Base-by-base conservation (phyloP, 768 basidiomycete species). In the Boletus bicolor region DNA sequence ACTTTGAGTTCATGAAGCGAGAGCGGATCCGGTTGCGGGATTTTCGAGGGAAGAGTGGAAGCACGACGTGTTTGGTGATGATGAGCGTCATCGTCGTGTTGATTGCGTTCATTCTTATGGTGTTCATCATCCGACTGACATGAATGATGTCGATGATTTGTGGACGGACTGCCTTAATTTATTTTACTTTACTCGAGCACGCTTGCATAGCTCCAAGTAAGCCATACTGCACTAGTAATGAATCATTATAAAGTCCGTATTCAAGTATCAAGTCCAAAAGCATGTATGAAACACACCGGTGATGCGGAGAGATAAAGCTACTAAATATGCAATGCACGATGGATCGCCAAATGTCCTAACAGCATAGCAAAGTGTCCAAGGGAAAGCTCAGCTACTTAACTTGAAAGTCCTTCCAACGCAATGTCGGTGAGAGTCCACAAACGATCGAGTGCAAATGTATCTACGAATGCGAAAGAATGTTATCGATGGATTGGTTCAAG, bases 21-120 rank as follows among this genome's bases (percentile, higher is more conserved):
- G 83, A 89, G 67, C 77, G 87, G 14, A 56, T 77, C 34, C 76
- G 85, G 51, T 68, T 92, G 54, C 73, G 83, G 54, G 82, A 82
- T 56, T 82, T 88, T 43, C 72, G 80, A 4, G 81, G 79, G 24
- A 88, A 83, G 75, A 84, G 83, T 42, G 73, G 83, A 28, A 75
- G 81, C 15, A 91, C 88, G 60, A 93, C 89, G 0, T 92, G 91
- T 68, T 64, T 91, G 66, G 79, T 83, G 9, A 56, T 91, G 2
- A 77, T 79, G 28, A 79, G 86, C 47, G 71, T 96, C 8, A 11
- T 88, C 3, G 77, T 82, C 5, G 94, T 93, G 3, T 61, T 83
- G 11, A 65, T 89, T 17, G 73, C 89, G 7, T 97, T 89, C 60
- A 64, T 87, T 49, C 34, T 87, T 15, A 89, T 87, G 82, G 82